These are phyloP conservation scores for Hysterium pulicare DNA, from an alignment of 2,329 filamentous ascomycete genomes.

Conservation along the genomic window DNA sequence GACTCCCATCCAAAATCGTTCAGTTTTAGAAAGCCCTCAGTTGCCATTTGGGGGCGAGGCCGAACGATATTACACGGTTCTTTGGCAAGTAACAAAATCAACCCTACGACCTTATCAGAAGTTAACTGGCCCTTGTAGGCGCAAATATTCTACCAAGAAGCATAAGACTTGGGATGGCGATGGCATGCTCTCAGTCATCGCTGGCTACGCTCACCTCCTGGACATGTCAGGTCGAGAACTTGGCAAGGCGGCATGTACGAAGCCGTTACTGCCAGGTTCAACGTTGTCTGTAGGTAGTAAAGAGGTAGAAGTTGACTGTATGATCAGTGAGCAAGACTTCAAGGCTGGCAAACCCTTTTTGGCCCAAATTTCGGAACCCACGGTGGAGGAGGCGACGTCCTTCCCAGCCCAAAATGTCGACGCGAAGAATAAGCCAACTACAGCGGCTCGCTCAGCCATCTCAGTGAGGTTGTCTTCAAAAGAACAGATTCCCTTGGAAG, in stretches of 20 bases:
- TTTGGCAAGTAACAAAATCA: conserved; percentile 31
- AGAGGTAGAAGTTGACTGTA: conserved; percentile 64
- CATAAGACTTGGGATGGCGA: conserved; percentile 77
- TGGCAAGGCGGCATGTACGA: conserved; percentile 55
- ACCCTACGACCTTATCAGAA: not conserved
- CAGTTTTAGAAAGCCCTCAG: conserved; percentile 15
- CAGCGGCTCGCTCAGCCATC: not conserved
- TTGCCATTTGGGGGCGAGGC: conserved; percentile 13
- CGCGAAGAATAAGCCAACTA: not conserved
- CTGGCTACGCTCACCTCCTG: conserved; percentile 58
- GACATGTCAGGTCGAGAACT: conserved; percentile 62
- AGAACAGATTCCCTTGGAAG: too few species aligned
- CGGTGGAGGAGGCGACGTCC: conserved; percentile 14
- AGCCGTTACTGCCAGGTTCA: conserved; percentile 58
- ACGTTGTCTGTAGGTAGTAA: conserved; percentile 62
- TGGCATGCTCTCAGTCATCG: conserved; percentile 58
- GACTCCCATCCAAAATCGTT: conserved; percentile 19
- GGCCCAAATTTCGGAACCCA: conserved; percentile 18
- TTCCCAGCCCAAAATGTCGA: not conserved
- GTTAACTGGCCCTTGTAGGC: conserved; percentile 42
- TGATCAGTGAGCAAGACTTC: conserved; percentile 60
- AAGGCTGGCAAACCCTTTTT: conserved; percentile 49
- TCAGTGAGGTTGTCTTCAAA: too few species aligned
- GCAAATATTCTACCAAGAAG: conserved; percentile 68
- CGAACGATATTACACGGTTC: conserved; percentile 43